Conservation (phyloP, 2,329 filamentous ascomycete genomes). For the Penicillium vulpinum region DNA sequence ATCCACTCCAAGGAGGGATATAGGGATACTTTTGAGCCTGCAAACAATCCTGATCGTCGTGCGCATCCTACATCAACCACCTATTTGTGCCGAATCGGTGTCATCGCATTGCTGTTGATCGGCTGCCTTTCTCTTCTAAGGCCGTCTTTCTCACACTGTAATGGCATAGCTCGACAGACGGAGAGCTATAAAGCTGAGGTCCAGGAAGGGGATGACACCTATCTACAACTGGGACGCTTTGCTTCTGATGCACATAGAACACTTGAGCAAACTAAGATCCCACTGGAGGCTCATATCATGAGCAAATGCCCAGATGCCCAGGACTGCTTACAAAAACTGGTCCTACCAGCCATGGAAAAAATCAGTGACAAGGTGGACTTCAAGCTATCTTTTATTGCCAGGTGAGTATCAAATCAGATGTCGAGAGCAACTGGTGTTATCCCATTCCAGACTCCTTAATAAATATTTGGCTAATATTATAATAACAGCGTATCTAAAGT, state of each 20-base stretch:
- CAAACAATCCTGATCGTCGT: neutral
- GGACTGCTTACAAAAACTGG: constrained; percentile 75
- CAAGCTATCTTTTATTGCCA: constrained; percentile 84
- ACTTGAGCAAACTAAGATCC: constrained; percentile 51
- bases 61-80: constrained; percentile 1
- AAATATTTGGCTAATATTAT: constrained; percentile 7
- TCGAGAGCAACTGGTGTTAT: neutral
- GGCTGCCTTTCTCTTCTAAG: constrained; percentile 14
- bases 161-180: neutral
- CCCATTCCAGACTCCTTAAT: neutral
- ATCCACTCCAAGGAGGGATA: constrained; percentile 15
- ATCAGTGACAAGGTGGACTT: constrained; percentile 86
- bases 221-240: neutral
- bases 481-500: constrained; percentile 59
- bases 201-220: neutral
- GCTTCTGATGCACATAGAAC: neutral
- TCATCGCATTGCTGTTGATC: constrained; percentile 13
- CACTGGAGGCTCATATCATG: constrained; percentile 94
- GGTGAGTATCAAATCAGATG: constrained; percentile 48
- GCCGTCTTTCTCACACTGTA: constrained; percentile 2
- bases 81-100: constrained; percentile 11
- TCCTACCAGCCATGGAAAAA: constrained; percentile 83
- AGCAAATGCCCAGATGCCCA: constrained; percentile 92
- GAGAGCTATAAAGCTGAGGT: neutral
- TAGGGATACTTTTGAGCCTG: neutral